A percentile compares a stretch with the other conserved stretches of the same genome.
Evolutionary conservation across 768 basidiomycete species (phyloP).

Genomic region (Porphyrellus cyaneotinctus): DNA sequence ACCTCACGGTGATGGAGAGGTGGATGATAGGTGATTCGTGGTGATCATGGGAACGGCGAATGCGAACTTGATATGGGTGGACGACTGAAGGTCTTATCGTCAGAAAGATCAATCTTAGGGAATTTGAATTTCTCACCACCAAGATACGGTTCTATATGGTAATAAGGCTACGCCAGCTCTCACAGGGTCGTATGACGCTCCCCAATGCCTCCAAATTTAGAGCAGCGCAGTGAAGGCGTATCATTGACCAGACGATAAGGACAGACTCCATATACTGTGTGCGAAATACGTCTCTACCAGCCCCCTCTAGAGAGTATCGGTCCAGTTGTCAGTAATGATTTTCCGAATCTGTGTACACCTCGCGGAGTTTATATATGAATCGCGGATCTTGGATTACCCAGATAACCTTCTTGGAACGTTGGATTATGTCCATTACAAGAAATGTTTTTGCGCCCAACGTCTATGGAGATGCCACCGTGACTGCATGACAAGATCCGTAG

Average conservation of each 20-base stretch:
- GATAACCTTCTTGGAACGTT: constrained; percentile 15
- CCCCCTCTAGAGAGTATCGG: too few species aligned
- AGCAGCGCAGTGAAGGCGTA: not conserved
- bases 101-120: not conserved
- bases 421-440: not conserved
- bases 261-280: not conserved
- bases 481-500: not conserved
- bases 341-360: not conserved
- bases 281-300: not conserved
- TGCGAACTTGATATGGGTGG: too few species aligned
- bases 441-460: constrained; percentile 12
- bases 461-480: not conserved
- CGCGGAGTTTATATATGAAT: not conserved
- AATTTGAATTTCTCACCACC: constrained; percentile 8
- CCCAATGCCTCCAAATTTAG: not conserved
- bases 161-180: constrained; percentile 5
- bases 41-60: too few species aligned
- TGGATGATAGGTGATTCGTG: not conserved
- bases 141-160: not conserved
- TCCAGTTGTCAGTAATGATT: too few species aligned
- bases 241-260: constrained; percentile 1
- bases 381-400: constrained; percentile 22
- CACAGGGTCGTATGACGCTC: not conserved
- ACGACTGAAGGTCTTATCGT: too few species aligned
- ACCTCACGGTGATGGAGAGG: too few species aligned